Evolutionary conservation across 768 basidiomycete genomes (phyloP), one percentile per base, ranked within the genome.

Genomic region (Boletus vinaceobasis): DNA sequence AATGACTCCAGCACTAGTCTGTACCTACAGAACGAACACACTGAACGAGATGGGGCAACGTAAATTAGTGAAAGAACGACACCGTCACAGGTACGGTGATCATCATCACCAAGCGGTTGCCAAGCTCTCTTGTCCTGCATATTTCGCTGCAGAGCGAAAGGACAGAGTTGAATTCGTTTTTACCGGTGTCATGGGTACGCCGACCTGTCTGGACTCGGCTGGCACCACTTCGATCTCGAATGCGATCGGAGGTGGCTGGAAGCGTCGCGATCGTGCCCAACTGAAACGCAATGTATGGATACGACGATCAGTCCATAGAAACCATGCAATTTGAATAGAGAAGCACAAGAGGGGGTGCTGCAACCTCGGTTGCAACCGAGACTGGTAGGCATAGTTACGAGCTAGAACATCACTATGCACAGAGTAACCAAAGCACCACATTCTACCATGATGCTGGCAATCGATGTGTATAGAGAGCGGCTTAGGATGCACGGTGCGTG

Each of bases 381-480:
- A 14, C 48, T 49, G 19, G 37, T 50, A 43, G 0, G 19, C 2
- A 43, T 43, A 54, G 3, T 40, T 37, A 8, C 15, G 11, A 15
- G 46, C 38, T 57, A 58, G 26, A 66, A 37, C 9, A 60, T 21
- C 32, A 48, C 43, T 57, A 63, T 60, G 7, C 47, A 53, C 8
- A 35, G 11, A 2, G 56, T 59, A 3, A 63, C 42, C 31, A 66
- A 39, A 1, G 58, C 46, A 10, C 64, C 53, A 5, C 61, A 68
- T 48, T 66, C 65, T 3, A 66, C 50, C 15, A 58, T 5, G 47
- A 66, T 40, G 39, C 68, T 47, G 27, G 37, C 50, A 36, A 46
- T 21, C 21, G 61, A 56, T 45, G 47, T 61, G 48, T 47, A 46
- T 13, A 48, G 56, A 10, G 49, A 60, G 3, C n/a, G 14, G 32